These are phyloP conservation scores for Flaveria bidentis DNA, from an alignment of 129 eudicot species.

Conservation along the genomic window DNA sequence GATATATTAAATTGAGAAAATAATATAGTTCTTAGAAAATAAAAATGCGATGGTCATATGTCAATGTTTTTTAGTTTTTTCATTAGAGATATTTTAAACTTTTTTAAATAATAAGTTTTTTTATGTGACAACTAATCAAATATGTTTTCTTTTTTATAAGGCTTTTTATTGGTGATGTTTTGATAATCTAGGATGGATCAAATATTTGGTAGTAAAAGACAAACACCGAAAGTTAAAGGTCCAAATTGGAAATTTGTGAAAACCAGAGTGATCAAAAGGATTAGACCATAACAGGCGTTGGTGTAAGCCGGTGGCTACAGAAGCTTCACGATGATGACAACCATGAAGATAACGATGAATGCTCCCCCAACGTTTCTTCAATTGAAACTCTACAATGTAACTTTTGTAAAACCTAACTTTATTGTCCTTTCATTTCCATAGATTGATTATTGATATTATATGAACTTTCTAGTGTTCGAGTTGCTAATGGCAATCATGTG, in stretches of 20 bases:
- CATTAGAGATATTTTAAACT: too few species aligned
- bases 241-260: background rate
- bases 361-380: constrained; percentile 23
- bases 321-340: constrained; percentile 34
- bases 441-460: background rate
- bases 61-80: too few species aligned
- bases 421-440: constrained; percentile 11
- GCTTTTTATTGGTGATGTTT: too few species aligned
- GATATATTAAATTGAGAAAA: too few species aligned
- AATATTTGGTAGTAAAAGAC: background rate
- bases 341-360: constrained; percentile 32
- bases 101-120: too few species aligned
- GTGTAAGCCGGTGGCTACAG: constrained; percentile 10
- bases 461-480: too few species aligned
- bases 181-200: too few species aligned
- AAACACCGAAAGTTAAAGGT: constrained; percentile 1
- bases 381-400: constrained; percentile 26
- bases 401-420: constrained; percentile 13
- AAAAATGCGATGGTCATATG: too few species aligned
- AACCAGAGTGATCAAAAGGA: constrained; percentile 23
- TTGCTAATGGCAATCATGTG: background rate
- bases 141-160: too few species aligned
- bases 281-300: constrained; percentile 23
- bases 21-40: too few species aligned
- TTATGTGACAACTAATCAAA: too few species aligned